Evolutionary conservation across 495 filamentous ascomycete species (phyloP), one percentile per base, ranked within the genome.

Genomic region (Penicillium paradoxum): DNA sequence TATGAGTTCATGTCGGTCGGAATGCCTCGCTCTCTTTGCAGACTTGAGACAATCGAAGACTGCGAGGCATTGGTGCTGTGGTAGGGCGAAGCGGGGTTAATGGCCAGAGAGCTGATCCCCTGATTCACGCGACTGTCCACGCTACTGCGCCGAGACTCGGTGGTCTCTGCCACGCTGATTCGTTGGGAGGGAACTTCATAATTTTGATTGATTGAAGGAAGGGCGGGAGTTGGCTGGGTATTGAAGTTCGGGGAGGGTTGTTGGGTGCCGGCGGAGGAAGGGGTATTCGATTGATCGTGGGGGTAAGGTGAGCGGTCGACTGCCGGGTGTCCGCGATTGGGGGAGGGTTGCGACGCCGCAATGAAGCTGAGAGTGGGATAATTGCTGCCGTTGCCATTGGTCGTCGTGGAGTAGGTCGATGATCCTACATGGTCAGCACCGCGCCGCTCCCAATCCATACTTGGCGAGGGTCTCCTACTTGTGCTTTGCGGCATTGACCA

Each of bases 111-210:
- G 42, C 77, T 78, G 45, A 91, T 86, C 18, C 80, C 81, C 57
- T 83, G 80, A 54, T 87, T 87, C 59, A 91, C 78, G 51, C 86
- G 79, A 59, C 86, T 88, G 57, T 89, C 87, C n/a, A 90, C 78
- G 52, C 86, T 90, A 69, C 86, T 88, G 42, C 87, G 81, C 42
- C 88, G 80, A 37, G 87, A 89, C 50, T 79, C 77, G 9, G 69
- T 56, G 3, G 70, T 69, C 18, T 79, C 78, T 14, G 63, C 69
- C 15, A 77, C 64, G 49, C 78, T 81, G 18, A 64, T 63, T 7
- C 77, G 64, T 34, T 77, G 78, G 0, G 75, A 74, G 4, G 69
- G 61, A 3, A 66, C 66, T 41, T 79, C 75, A 55, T 71, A 77
- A 49, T 79, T 75, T 44, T 81, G 77, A 21, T 79, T 80, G 33